Conservation (phyloP, 192 early-diverging fungal genomes). For the Rhizophagus prolifer region DNA sequence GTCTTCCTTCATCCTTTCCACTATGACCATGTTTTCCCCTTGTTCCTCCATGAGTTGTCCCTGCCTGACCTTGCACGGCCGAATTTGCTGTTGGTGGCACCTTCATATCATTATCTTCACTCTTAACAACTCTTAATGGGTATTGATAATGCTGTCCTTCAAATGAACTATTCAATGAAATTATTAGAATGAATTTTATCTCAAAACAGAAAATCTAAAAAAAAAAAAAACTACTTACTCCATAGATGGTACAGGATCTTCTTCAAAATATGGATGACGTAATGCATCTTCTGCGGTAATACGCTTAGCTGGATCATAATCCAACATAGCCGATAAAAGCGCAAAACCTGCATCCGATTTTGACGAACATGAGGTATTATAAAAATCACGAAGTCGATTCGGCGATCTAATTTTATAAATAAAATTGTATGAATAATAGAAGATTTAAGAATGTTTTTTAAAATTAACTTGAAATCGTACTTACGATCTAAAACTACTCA, state of each 20-base stretch:
- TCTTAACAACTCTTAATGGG: slow-evolving; percentile 51
- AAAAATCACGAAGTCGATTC: slow-evolving; percentile 30
- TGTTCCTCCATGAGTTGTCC: not conserved
- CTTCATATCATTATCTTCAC: slow-evolving; percentile 59
- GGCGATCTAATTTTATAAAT: not conserved
- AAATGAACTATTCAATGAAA: slow-evolving; percentile 36
- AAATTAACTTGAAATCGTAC: not conserved
- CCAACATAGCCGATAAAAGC: slow-evolving; percentile 71
- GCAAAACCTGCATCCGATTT: slow-evolving; percentile 78
- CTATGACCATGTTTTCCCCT: slow-evolving; percentile 6
- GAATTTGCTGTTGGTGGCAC: slow-evolving; percentile 8
- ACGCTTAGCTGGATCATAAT: slow-evolving; percentile 78
- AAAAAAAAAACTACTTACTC: slow-evolving; percentile 41
- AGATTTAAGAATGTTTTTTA: no score
- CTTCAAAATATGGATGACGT: slow-evolving; percentile 86
- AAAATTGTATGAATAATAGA: not conserved
- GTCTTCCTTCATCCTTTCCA: slow-evolving; percentile 22
- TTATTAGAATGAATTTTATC: not conserved
- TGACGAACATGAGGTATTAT: slow-evolving; percentile 44
- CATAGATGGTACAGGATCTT: slow-evolving; percentile 62
- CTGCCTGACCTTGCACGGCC: not conserved
- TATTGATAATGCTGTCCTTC: slow-evolving; percentile 50
- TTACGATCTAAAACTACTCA: slow-evolving; percentile 62
- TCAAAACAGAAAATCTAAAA: not conserved
- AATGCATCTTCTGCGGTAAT: slow-evolving; percentile 92